A percentile compares a stretch with the other conserved stretches of the same genome.
These are phyloP conservation scores for Mucor racemosus DNA, from an alignment of 371 early-diverging fungal species.

Conservation along the genomic window DNA sequence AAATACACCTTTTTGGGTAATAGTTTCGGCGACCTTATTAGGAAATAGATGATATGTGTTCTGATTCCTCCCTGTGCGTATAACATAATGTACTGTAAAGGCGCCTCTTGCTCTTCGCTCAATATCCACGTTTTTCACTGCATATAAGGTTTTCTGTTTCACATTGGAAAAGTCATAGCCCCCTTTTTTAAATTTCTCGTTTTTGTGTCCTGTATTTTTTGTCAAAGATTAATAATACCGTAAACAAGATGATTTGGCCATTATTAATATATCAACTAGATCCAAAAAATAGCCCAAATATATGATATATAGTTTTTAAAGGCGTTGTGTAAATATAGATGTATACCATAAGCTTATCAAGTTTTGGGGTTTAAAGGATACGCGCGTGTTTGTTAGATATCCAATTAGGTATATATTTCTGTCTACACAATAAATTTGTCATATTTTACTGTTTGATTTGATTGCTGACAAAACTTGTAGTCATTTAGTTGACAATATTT, in stretches of 20 bases:
- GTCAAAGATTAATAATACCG: background rate
- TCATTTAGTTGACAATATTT: background rate
- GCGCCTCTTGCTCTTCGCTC: background rate
- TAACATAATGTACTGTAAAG: background rate
- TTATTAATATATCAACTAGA: background rate
- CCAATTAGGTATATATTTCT: too few relatives aligned
- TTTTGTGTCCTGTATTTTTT: background rate
- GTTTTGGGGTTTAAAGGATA: background rate
- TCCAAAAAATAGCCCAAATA: background rate
- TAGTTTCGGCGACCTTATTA: background rate
- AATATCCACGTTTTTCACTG: background rate
- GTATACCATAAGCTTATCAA: background rate
- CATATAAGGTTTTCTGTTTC: background rate
- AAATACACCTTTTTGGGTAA: background rate
- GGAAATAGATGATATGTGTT: background rate
- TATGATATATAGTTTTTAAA: too few relatives aligned
- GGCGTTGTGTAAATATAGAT: background rate
- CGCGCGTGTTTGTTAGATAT: too few relatives aligned
- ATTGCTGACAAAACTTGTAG: too few relatives aligned
- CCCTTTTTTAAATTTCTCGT: background rate
- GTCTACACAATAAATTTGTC: too few relatives aligned
- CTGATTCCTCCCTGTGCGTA: background rate
- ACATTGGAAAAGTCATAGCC: background rate
- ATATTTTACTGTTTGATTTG: too few relatives aligned
- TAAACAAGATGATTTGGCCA: background rate